These are phyloP conservation scores for Xylariaceae sp. DNA, from an alignment of 2,329 filamentous ascomycete species.

Conservation along the genomic window DNA sequence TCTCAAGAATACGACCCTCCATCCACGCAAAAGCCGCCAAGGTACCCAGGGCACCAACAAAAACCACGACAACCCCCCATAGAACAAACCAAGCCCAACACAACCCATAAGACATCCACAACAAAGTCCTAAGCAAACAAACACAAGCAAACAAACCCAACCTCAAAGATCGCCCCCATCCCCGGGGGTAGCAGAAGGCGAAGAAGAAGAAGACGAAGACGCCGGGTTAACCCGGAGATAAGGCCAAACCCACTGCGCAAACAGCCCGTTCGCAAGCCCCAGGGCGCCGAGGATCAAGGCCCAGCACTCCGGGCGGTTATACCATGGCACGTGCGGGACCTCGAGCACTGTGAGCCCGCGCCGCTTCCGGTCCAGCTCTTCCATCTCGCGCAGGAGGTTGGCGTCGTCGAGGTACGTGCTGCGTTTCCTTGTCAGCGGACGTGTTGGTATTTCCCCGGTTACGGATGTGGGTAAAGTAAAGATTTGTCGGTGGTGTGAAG, in stretches of 20 bases:
- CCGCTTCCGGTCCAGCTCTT: slow-evolving; percentile 1
- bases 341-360: background rate
- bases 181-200: too few relatives aligned
- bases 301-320: slow-evolving; percentile 10
- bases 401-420: slow-evolving; percentile 10
- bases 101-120: too few relatives aligned
- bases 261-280: slow-evolving; percentile 3
- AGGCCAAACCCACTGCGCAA: slow-evolving; percentile 13
- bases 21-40: too few relatives aligned
- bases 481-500: background rate
- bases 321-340: background rate
- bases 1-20: too few relatives aligned
- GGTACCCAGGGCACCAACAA: too few relatives aligned
- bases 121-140: too few relatives aligned
- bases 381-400: slow-evolving; percentile 13
- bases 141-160: too few relatives aligned
- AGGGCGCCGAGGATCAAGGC: slow-evolving; percentile 7
- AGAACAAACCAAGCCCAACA: too few relatives aligned
- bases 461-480: background rate
- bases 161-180: background rate
- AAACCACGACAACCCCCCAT: too few relatives aligned
- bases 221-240: background rate
- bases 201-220: too few relatives aligned
- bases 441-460: background rate
- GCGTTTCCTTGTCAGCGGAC: background rate